These are phyloP conservation scores for Nectriaceae sp. DNA, from an alignment of 2,329 filamentous ascomycete species.

Conservation along the genomic window DNA sequence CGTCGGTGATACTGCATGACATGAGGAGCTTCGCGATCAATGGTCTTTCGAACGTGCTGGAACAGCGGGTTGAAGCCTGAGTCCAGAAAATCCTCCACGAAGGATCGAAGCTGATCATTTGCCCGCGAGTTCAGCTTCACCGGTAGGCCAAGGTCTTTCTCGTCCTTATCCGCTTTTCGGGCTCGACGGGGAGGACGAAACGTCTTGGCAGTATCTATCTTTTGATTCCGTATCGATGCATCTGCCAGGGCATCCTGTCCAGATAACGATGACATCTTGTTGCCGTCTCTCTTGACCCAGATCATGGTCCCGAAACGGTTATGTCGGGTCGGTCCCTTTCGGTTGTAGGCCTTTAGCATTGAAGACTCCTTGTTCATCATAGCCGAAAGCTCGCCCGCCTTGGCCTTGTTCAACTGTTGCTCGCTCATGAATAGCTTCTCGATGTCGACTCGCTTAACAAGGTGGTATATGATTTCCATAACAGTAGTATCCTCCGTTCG, in stretches of 20 bases:
- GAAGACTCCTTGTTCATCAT: constrained; percentile 81
- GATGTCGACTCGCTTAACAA: constrained; percentile 86
- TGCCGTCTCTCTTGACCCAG: constrained; percentile 87
- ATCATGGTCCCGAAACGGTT: constrained; percentile 97
- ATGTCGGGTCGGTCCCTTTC: constrained; percentile 80
- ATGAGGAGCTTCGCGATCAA: constrained; percentile 86
- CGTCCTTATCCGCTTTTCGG: constrained; percentile 62
- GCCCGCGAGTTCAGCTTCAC: constrained; percentile 71
- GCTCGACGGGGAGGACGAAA: constrained; percentile 78
- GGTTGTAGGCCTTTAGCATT: constrained; percentile 77
- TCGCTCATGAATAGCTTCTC: constrained; percentile 85
- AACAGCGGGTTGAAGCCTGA: constrained; percentile 94
- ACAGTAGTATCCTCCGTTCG: constrained; percentile 84
- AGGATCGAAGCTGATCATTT: constrained; percentile 74
- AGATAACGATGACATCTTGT: constrained; percentile 82
- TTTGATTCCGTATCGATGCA: constrained; percentile 71
- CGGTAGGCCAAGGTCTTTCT: constrained; percentile 75
- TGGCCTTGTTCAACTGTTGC: constrained; percentile 66
- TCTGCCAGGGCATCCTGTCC: constrained; percentile 84
- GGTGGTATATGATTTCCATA: constrained; percentile 88
- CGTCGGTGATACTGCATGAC: constrained; percentile 74
- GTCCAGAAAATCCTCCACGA: constrained; percentile 92
- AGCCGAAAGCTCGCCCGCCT: constrained; percentile 71
- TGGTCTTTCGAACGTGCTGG: constrained; percentile 79
- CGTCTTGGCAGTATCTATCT: constrained; percentile 89